Evolutionary conservation across 352 stramenopile genomes (phyloP).

Genomic region (Phytophthora boehmeriae): DNA sequence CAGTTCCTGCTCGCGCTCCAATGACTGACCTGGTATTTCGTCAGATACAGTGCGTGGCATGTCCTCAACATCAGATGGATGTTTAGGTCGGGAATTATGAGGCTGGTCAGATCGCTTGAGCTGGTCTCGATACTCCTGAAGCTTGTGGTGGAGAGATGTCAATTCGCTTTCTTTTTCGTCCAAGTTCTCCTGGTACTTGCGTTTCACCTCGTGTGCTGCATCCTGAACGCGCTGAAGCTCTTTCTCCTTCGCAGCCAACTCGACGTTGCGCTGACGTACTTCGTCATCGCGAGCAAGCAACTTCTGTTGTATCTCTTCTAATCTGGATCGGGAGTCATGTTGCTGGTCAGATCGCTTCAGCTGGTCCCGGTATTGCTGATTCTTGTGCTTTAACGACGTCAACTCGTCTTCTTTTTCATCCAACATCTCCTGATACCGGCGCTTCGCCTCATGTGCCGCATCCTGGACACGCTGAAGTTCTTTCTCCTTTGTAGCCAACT

Average conservation of each 20-base stretch:
- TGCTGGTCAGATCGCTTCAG: slow-evolving; percentile 33
- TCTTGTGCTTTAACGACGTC: slow-evolving; percentile 30
- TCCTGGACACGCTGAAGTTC: slow-evolving; percentile 26
- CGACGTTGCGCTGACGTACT: not conserved
- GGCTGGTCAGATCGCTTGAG: slow-evolving; percentile 32
- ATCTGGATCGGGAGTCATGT: slow-evolving; percentile 23
- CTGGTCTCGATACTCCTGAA: slow-evolving; percentile 32
- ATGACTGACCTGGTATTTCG: slow-evolving; percentile 34
- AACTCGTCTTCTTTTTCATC: slow-evolving; percentile 37
- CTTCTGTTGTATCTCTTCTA: not conserved
- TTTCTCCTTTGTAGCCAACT: slow-evolving; percentile 37
- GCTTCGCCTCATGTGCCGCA: slow-evolving; percentile 25
- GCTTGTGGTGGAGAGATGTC: slow-evolving; percentile 29
- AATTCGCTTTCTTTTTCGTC: slow-evolving; percentile 37
- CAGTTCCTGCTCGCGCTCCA: slow-evolving; percentile 40
- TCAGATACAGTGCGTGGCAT: slow-evolving; percentile 23
- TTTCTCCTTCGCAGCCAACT: not conserved
- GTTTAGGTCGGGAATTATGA: slow-evolving; percentile 25
- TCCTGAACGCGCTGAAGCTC: too few relatives aligned
- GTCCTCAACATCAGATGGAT: slow-evolving; percentile 17
- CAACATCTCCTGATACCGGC: slow-evolving; percentile 25
- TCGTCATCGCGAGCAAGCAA: not conserved
- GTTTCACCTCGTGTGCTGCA: slow-evolving; percentile 25
- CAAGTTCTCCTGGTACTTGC: slow-evolving; percentile 25
- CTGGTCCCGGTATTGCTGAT: slow-evolving; percentile 32